These are phyloP conservation scores for Nakataea oryzae DNA, from an alignment of 2,329 filamentous ascomycete genomes.

Conservation along the genomic window DNA sequence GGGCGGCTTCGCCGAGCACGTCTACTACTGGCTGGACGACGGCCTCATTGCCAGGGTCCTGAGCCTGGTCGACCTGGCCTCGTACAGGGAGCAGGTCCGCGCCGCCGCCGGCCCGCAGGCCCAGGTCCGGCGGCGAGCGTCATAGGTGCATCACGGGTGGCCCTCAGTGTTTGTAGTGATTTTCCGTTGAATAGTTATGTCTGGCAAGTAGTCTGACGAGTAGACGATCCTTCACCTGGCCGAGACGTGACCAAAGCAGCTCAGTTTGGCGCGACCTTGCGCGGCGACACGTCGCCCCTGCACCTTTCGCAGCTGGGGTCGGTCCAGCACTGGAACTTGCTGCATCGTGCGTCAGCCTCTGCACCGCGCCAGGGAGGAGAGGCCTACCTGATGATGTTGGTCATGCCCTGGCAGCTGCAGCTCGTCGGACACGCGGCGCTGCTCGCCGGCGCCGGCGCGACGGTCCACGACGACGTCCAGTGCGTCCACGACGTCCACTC, in stretches of 20 bases:
- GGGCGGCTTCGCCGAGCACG: constrained; percentile 19
- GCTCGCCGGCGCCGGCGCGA: background rate
- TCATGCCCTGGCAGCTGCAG: background rate
- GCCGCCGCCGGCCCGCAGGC: too few relatives aligned
- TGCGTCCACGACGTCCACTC: background rate
- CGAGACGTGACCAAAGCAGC: too few relatives aligned
- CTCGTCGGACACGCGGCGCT: background rate
- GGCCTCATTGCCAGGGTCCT: constrained; percentile 22
- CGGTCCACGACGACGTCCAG: background rate
- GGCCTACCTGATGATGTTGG: background rate
- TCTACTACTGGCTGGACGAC: constrained; percentile 20
- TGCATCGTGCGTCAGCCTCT: background rate
- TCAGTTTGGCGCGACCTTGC: background rate
- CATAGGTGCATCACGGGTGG: too few relatives aligned
- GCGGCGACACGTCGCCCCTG: background rate
- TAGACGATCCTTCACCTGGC: too few relatives aligned
- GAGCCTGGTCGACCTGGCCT: constrained; percentile 20
- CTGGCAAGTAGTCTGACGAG: too few relatives aligned
- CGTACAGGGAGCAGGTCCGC: constrained; percentile 12
- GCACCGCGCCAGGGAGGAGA: background rate
- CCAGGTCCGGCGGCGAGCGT: background rate
- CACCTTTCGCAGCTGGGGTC: background rate
- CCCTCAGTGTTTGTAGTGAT: too few relatives aligned
- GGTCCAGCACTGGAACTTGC: constrained; percentile 1
- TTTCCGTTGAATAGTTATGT: too few relatives aligned